Evolutionary conservation across 768 basidiomycete species (phyloP).

Genomic region (Trametes sanguinea): DNA sequence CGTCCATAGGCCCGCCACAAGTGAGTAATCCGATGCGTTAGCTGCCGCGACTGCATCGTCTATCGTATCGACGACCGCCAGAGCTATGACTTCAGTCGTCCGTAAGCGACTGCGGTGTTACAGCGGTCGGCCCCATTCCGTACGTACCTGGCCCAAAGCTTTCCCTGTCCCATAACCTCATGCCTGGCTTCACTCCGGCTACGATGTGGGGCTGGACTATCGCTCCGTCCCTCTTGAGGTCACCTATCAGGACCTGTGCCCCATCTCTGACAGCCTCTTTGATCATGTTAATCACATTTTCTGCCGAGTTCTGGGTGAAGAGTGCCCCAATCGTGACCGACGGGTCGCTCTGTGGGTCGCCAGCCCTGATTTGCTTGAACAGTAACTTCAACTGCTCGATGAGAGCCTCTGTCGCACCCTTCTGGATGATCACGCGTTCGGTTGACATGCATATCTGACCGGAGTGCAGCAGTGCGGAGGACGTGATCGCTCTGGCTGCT

Average conservation of each 20-base stretch:
- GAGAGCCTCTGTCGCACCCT: conserved; percentile 40
- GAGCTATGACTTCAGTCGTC: conserved; percentile 40
- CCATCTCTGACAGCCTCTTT: conserved; percentile 46
- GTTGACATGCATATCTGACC: conserved; percentile 64
- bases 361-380: conserved; percentile 40
- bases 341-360: conserved; percentile 37
- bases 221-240: conserved; percentile 40
- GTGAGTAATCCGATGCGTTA: conserved; percentile 54
- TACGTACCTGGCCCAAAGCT: conserved; percentile 58
- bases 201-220: conserved; percentile 57
- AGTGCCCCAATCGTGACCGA: conserved; percentile 39
- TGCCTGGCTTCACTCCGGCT: conserved; percentile 48
- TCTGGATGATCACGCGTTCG: conserved; percentile 56
- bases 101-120: neutral
- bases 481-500: conserved; percentile 52
- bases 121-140: neutral
- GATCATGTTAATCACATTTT: conserved; percentile 46
- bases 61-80: conserved; percentile 47
- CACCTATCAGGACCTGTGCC: conserved; percentile 49
- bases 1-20: conserved; percentile 57
- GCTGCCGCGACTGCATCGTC: conserved; percentile 59
- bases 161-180: conserved; percentile 57
- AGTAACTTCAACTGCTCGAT: conserved; percentile 38
- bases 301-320: conserved; percentile 48
- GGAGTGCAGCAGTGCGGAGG: conserved; percentile 46